Percentiles rank a stretch among this genome's conserved stretches.
These are phyloP conservation scores for Magnaporthiopsis rhizophila DNA, from an alignment of 2,329 filamentous ascomycete species.

Conservation along the genomic window DNA sequence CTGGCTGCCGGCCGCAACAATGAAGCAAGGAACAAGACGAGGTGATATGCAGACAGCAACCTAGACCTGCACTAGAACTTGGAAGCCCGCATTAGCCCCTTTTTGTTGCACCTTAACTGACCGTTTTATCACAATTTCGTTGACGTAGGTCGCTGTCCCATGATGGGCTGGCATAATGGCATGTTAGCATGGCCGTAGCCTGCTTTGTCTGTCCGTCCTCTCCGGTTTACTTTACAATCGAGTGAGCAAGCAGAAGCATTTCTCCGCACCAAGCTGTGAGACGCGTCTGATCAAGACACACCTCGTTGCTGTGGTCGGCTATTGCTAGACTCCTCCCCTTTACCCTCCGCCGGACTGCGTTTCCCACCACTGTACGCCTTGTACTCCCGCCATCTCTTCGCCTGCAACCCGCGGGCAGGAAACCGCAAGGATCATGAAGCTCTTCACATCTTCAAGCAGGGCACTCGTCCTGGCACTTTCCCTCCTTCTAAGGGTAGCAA, in stretches of 20 bases:
- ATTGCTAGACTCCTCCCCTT: not conserved
- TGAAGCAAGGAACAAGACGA: not conserved
- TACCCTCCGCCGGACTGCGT: not conserved
- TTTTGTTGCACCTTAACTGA: not conserved
- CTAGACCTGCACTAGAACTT: not conserved
- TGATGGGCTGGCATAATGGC: not conserved
- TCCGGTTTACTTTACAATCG: not conserved
- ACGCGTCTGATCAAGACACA: not conserved
- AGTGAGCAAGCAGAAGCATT: not conserved
- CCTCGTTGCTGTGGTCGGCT: not conserved
- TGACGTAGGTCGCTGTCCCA: not conserved
- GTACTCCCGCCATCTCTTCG: not conserved
- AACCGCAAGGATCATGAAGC: conserved; percentile 3
- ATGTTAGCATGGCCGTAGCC: no score
- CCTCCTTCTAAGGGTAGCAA: conserved; percentile 13
- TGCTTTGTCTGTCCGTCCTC: no score
- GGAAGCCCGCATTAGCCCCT: not conserved
- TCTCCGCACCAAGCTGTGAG: not conserved
- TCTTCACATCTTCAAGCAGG: not conserved
- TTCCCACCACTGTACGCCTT: not conserved
- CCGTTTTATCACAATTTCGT: not conserved
- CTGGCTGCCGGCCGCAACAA: not conserved
- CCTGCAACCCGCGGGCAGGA: not conserved
- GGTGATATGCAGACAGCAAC: not conserved
- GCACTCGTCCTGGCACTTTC: conserved; percentile 18